Evolutionary conservation across 1,284 basidiomycete genomes (phyloP).

Genomic region (Moesziomyces sp.): DNA sequence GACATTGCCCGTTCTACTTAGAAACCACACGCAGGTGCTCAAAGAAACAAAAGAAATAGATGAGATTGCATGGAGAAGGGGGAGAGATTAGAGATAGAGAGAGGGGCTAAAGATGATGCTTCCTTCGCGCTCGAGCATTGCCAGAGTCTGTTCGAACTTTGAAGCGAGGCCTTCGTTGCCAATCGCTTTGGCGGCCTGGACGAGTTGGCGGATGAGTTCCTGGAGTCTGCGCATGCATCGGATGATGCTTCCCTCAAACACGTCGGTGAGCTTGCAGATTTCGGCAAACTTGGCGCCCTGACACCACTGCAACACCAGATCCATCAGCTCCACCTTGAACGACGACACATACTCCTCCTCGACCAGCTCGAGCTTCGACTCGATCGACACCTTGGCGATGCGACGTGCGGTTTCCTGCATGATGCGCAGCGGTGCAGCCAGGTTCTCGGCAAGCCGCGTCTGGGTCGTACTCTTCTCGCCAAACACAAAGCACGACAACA

Average conservation of each 20-base stretch:
- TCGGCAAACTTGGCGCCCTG: conserved; percentile 95
- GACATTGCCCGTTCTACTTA: conserved; percentile 39
- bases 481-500: conserved; percentile 97
- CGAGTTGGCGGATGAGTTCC: conserved; percentile 95
- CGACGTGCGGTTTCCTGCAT: conserved; percentile 95
- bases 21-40: not conserved
- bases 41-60: not conserved
- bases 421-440: conserved; percentile 87
- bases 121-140: conserved; percentile 61
- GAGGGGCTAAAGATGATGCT: conserved; percentile 66
- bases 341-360: conserved; percentile 95
- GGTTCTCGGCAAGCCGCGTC: conserved; percentile 84
- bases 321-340: conserved; percentile 99
- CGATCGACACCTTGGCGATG: conserved; percentile 94
- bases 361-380: conserved; percentile 85
- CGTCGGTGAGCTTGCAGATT: conserved; percentile 95
- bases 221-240: conserved; percentile 92
- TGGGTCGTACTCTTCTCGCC: conserved; percentile 77
- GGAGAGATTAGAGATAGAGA: conserved; percentile 23
- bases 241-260: conserved; percentile 85
- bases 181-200: conserved; percentile 91
- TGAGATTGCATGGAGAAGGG: not conserved
- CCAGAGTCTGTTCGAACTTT: conserved; percentile 61
- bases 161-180: conserved; percentile 87
- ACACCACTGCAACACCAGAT: conserved; percentile 96